Evolutionary conservation across 805 yeast species (phyloP), one percentile per base, ranked within the genome.

Genomic region (Yarrowia sp.): DNA sequence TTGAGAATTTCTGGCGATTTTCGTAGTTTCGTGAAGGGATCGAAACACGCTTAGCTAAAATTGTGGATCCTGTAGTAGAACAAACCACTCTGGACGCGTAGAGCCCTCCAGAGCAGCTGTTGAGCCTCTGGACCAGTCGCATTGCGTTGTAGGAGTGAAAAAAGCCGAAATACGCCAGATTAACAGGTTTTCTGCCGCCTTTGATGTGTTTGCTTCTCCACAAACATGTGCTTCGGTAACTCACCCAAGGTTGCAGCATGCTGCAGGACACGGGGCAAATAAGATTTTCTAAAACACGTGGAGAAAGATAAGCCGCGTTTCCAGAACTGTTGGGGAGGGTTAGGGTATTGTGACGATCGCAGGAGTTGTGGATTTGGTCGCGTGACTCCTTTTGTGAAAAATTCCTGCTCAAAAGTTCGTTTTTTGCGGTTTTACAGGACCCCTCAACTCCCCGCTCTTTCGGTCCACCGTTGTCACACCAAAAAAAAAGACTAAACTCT

Each of bases 221-320:
- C 51, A 44, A 44, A 44, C 51, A 44, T 44, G 51, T 44, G 51
- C 51, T 44, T 44, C 28, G 26, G 46, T 41, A 21, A 14, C 12
- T 11, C 28, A 41, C 46, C 46, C 46, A 17, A 44, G 52, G 52
- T 46, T 46, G 51, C 52, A 46, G 52, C 35, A 46, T 10, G 52
- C 36, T 46, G 52, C 52, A 46, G 52, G 17, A 26, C 52, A 46
- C 52, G 52, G 52, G 52, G 52, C 33, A 17, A 46, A 11, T 9
- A 24, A 30, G 11, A 36, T 28, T 46, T 46, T 16, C 17, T 36
- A 26, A 40, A n/a, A 44, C 51, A 44, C 51, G 52, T 46, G 36
- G 11, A 28, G 52, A 43, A 6, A 43, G 30, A 43, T 43, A 24
- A 24, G 48, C 32, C 32, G 48, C 9, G 26, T 41, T n/a, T 6